Evolutionary conservation across 257 asterid genomes (phyloP).

Genomic region (Scutellaria barbata): DNA sequence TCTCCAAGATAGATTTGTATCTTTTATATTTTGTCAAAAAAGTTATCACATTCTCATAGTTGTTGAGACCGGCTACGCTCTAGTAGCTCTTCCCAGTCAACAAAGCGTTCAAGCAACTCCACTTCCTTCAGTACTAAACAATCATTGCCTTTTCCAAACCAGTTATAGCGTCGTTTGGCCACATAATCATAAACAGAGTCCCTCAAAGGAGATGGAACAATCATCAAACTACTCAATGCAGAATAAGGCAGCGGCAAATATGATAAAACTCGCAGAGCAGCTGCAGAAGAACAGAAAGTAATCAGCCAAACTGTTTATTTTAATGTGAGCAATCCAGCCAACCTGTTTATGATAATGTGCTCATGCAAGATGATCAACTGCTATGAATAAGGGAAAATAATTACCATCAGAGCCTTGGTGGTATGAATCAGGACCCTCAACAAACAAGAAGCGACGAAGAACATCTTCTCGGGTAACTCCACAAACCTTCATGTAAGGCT

Average conservation of each 20-base stretch:
- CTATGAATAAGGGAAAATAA: neutral
- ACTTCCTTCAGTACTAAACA: conserved; percentile 79
- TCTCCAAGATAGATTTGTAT: conserved; percentile 1
- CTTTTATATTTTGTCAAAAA: neutral
- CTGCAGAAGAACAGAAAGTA: conserved; percentile 49
- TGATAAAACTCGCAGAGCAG: conserved; percentile 80
- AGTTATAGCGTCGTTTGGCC: conserved; percentile 72
- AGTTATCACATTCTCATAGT: conserved; percentile 29
- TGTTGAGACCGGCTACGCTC: conserved; percentile 50
- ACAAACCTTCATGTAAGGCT: conserved; percentile 73
- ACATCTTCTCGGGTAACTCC: conserved; percentile 75
- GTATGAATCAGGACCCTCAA: conserved; percentile 80
- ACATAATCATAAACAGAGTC: conserved; percentile 79
- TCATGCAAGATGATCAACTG: neutral
- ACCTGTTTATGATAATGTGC: neutral
- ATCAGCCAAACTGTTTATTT: conserved; percentile 9
- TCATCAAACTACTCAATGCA: conserved; percentile 61
- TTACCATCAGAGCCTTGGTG: conserved; percentile 92
- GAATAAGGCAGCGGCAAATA: conserved; percentile 80
- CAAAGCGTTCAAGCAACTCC: conserved; percentile 83
- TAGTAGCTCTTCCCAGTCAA: conserved; percentile 81
- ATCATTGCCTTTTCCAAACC: conserved; percentile 78
- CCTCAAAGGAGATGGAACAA: conserved; percentile 78
- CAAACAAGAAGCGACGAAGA: conserved; percentile 76
- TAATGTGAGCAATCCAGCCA: no score